These are phyloP conservation scores for Phytopythium vexans DNA, from an alignment of 352 stramenopile species.

Conservation along the genomic window DNA sequence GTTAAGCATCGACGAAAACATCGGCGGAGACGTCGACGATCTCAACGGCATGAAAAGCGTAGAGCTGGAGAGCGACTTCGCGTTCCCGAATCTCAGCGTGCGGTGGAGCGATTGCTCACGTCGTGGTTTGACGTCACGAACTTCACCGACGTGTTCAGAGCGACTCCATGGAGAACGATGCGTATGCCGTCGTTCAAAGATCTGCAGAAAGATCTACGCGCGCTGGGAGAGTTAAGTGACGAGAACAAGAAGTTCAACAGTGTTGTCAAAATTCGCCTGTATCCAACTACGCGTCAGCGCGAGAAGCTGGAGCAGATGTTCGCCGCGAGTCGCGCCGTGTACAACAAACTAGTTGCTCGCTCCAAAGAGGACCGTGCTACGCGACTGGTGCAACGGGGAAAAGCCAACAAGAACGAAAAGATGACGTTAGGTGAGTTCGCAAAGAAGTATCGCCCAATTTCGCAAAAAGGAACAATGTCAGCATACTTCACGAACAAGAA, in stretches of 20 bases:
- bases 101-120: not conserved
- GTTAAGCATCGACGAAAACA: too few relatives aligned
- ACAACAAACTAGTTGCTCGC: slow-evolving; percentile 8
- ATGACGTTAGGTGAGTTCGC: not conserved
- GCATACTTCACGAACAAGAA: slow-evolving; percentile 14
- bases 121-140: slow-evolving; percentile 5
- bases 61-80: too few relatives aligned
- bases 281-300: not conserved
- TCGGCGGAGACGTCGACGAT: too few relatives aligned
- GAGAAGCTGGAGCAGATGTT: slow-evolving; percentile 3
- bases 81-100: not conserved
- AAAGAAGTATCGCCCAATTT: slow-evolving; percentile 7
- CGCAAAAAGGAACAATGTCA: slow-evolving; percentile 2
- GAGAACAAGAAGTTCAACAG: too few relatives aligned
- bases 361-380: too few relatives aligned
- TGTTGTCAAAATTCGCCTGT: not conserved
- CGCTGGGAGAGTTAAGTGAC: too few relatives aligned
- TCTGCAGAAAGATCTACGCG: too few relatives aligned
- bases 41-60: too few relatives aligned
- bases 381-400: not conserved
- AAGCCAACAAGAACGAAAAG: not conserved
- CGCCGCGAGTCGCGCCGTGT: slow-evolving; percentile 1
- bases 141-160: not conserved
- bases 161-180: not conserved
- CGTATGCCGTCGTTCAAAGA: too few relatives aligned